Evolutionary conservation across 2,329 filamentous ascomycete genomes (phyloP).

Genomic region (Phialophora expanda): DNA sequence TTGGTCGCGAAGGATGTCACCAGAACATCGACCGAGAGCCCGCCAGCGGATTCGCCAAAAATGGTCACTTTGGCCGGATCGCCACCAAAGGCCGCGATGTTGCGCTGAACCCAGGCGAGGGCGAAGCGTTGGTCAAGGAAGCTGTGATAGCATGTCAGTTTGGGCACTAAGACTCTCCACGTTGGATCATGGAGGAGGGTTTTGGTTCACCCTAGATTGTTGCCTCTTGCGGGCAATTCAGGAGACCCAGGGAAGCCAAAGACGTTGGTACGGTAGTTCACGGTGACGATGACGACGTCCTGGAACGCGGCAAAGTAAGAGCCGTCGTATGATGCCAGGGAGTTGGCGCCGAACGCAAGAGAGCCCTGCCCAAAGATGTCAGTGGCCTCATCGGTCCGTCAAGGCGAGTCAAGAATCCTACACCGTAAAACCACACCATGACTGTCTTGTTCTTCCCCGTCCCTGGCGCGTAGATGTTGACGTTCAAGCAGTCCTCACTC

Average conservation of each 20-base stretch:
- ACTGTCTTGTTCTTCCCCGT: constrained; percentile 43
- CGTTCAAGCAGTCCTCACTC: constrained; percentile 50
- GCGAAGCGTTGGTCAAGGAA: constrained; percentile 41
- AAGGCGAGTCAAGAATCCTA: not conserved
- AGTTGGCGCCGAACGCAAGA: constrained; percentile 44
- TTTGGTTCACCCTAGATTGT: constrained; percentile 46
- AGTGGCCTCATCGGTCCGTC: not conserved
- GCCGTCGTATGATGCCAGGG: constrained; percentile 44
- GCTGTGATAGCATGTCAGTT: not conserved
- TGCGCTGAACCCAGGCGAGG: constrained; percentile 48
- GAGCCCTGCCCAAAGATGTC: constrained; percentile 39
- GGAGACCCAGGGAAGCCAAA: constrained; percentile 51
- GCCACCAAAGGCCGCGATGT: constrained; percentile 46
- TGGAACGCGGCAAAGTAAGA: constrained; percentile 46
- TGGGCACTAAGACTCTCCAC: not conserved
- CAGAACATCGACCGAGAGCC: constrained; percentile 35
- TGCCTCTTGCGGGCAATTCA: constrained; percentile 42
- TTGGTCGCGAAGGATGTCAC: constrained; percentile 37
- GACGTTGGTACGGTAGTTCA: constrained; percentile 48
- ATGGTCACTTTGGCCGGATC: constrained; percentile 47
- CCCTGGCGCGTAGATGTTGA: constrained; percentile 49
- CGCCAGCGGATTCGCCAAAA: constrained; percentile 49
- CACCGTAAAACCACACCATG: constrained; percentile 48
- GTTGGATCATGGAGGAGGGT: not conserved
- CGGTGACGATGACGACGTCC: constrained; percentile 46